These are phyloP conservation scores for Ricinus communis DNA, from an alignment of 345 rosid genomes.

Conservation along the genomic window DNA sequence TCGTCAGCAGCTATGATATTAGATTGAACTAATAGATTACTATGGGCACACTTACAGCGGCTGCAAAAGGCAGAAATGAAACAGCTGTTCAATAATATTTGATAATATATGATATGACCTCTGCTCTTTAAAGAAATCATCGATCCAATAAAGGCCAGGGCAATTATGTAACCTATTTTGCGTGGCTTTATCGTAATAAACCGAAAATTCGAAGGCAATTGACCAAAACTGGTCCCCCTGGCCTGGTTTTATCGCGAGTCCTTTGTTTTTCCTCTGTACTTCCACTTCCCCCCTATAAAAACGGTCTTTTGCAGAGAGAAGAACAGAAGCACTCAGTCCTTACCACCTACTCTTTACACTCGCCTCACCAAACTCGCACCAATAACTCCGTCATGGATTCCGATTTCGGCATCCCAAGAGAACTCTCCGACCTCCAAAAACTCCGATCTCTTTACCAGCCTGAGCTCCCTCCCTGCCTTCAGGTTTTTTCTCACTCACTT, in stretches of 20 bases:
- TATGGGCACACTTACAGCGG: neutral
- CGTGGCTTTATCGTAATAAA: slow-evolving; percentile 14
- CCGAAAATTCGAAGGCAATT: neutral
- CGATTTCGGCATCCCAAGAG: slow-evolving; percentile 89
- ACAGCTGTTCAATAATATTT: no score
- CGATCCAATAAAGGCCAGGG: neutral
- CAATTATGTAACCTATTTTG: neutral
- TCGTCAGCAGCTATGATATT: neutral
- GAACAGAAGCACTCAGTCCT: no score
- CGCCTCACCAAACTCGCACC: neutral
- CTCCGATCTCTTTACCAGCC: slow-evolving; percentile 81
- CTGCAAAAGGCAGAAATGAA: no score
- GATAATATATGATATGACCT: no score
- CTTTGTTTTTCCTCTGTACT: neutral
- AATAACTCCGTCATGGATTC: slow-evolving; percentile 61
- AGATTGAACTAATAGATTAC: neutral
- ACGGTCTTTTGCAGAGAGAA: neutral
- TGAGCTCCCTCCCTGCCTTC: slow-evolving; percentile 90
- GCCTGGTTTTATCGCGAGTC: slow-evolving; percentile 24
- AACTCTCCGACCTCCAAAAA: slow-evolving; percentile 86
- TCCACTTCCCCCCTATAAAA: slow-evolving; percentile 13
- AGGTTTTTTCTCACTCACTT: no score
- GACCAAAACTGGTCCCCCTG: neutral
- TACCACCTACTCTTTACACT: neutral
- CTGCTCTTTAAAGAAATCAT: no score